Percentiles rank a stretch among this genome's conserved stretches.
phyloP scores from a whole-genome alignment of 1,284 basidiomycete species.

The Schizophyllum commune region DNA sequence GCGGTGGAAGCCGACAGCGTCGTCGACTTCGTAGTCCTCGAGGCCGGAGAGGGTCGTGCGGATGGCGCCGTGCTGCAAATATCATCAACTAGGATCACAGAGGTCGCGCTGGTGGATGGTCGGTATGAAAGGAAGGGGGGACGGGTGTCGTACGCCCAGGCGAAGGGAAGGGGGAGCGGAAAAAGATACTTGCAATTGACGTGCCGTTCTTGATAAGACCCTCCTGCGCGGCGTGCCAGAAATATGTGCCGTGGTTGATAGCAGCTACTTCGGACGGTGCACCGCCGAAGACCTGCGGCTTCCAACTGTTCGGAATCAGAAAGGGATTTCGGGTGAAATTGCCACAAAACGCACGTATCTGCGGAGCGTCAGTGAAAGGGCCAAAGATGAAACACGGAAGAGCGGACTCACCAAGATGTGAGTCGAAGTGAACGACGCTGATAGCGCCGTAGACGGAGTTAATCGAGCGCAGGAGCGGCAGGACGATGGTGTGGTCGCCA shows the following conservation, averaged over 20 bases:
- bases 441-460: constrained; percentile 56
- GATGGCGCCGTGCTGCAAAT: constrained; percentile 1
- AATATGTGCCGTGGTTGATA: constrained; percentile 59
- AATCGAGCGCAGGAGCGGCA: constrained; percentile 53
- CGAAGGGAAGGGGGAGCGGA: constrained; percentile 38
- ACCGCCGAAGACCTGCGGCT: constrained; percentile 49
- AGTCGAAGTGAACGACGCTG: constrained; percentile 72
- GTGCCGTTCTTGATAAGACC: constrained; percentile 50
- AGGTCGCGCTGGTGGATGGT: background rate
- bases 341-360: background rate
- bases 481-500: constrained; percentile 71
- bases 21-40: constrained; percentile 44
- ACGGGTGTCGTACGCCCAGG: constrained; percentile 54
- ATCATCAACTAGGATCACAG: constrained; percentile 26
- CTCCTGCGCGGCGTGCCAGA: constrained; percentile 52
- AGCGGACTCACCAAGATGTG: constrained; percentile 44
- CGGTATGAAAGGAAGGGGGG: constrained; percentile 24
- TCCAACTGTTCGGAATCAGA: constrained; percentile 65
- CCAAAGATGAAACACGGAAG: constrained; percentile 1
- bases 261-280: constrained; percentile 50
- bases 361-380: background rate
- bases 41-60: constrained; percentile 65
- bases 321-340: background rate
- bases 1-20: constrained; percentile 13
- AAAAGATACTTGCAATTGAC: constrained; percentile 68